Percentiles rank a stretch among this genome's conserved stretches.
Evolutionary conservation across 2,329 filamentous ascomycete genomes (phyloP).

Genomic region (Aspergillus jensenii): DNA sequence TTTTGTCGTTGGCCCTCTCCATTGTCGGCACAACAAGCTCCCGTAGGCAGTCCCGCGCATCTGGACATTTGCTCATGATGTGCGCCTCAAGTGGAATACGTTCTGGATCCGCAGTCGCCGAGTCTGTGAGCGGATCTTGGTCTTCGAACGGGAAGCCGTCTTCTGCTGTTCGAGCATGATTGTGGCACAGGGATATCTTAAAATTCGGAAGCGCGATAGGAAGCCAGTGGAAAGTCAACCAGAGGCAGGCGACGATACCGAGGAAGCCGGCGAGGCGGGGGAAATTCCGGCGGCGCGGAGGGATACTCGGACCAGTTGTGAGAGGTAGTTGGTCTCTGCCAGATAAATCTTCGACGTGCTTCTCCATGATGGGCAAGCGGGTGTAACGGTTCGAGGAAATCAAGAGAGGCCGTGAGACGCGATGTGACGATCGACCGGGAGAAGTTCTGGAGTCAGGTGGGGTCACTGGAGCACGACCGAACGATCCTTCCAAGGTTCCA

Average conservation of each 20-base stretch:
- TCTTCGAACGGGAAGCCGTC: constrained; percentile 4
- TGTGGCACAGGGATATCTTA: constrained; percentile 8
- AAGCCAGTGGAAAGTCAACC: constrained; percentile 12
- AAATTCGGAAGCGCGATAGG: constrained; percentile 5
- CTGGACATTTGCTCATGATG: constrained; percentile 96
- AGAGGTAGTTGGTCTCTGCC: constrained; percentile 1
- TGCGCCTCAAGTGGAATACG: constrained; percentile 82
- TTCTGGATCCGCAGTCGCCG: neutral
- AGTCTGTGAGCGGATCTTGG: neutral
- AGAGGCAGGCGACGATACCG: constrained; percentile 10
- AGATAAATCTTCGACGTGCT: constrained; percentile 2
- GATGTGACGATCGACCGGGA: neutral
- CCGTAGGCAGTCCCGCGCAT: constrained; percentile 79
- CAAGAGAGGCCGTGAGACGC: neutral
- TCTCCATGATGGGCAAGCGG: constrained; percentile 13
- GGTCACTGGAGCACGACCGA: neutral
- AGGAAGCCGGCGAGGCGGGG: constrained; percentile 9
- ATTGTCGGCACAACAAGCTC: constrained; percentile 82
- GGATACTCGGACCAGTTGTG: neutral
- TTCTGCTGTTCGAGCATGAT: neutral
- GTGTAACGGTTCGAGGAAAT: neutral
- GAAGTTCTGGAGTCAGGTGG: neutral
- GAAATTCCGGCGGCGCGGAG: constrained; percentile 14
- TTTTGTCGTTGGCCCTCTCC: constrained; percentile 76
- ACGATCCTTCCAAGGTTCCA: neutral